Conservation (phyloP, 2,329 filamentous ascomycete species). For the Botrytis aclada region DNA sequence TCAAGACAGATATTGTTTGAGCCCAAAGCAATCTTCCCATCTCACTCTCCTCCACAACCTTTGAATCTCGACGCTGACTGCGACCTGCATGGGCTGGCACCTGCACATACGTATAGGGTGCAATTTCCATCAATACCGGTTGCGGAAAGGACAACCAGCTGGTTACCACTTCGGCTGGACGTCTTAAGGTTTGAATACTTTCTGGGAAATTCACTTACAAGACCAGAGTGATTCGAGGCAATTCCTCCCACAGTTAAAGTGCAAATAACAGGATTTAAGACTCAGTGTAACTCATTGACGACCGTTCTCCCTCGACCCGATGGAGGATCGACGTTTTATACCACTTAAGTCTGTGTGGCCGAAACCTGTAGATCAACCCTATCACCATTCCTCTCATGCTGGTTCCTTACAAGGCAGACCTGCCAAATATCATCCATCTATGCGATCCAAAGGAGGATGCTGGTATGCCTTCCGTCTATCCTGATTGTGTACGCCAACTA, state of each 20-base stretch:
- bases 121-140: background rate
- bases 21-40: background rate
- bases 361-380: background rate
- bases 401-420: background rate
- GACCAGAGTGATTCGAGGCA: background rate
- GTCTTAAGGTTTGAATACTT: background rate
- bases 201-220: background rate
- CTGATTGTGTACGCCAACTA: background rate
- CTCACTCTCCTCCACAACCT: background rate
- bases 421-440: too few relatives aligned
- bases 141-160: background rate
- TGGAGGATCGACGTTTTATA: background rate
- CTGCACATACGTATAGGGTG: background rate
- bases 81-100: background rate
- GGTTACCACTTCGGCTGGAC: background rate
- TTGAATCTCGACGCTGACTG: background rate
- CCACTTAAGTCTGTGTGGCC: background rate
- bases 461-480: background rate
- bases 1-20: background rate
- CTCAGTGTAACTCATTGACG: too few relatives aligned
- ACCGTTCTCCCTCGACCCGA: background rate
- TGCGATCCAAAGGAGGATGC: constrained; percentile 7
- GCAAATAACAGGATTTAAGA: background rate
- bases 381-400: background rate
- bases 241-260: background rate